Base-by-base conservation (phyloP, 1,139 yeast species). In the Hanseniaspora gamundiae region DNA sequence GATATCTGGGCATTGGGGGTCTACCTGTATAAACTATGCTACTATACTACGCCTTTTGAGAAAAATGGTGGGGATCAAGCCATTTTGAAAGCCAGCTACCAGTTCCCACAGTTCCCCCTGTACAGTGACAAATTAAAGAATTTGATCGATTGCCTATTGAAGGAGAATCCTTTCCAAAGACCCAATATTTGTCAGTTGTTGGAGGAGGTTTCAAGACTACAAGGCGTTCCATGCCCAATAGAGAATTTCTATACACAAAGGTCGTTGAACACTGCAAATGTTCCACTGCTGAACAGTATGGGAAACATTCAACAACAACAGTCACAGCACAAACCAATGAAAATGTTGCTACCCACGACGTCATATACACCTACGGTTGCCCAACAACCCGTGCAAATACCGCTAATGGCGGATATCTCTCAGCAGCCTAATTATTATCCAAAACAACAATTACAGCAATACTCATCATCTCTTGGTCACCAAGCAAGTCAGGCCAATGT, bases 1-100 rank as follows among this genome's bases (percentile, higher is more conserved):
- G 94, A 83, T 60, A 77, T 82, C 31, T 83, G 94, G 94, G 94
- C 93, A 0, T 61, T 83, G 36, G 94, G 94, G 11, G 81, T 84
- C 29, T 80, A 82, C 51, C 64, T 82, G 24, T 83, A 80, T 64
- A 83, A 83, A 56, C 61, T 82, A 47, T 81, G 91, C 60, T 83
- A 79, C 56, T 83, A 80, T 56, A 82, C 82, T 1, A 83, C 94
- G 1, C 94, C 94, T 0, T 83, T 83, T 58, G 94, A 83, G 60
- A 39, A 44, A 13, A 72, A 76, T 35, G 68, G 66, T 24, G 91
- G 88, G 11, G 88, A 82, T 49, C 67, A 74, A 44, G 88, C 88
- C 26, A 80, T 83, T 24, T 60, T 82, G 42, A 78, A 77, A 56
- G 85, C 85, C 3, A 68, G 72, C 19, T 81, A 69, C 53, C 76